Evolutionary conservation across 1,284 basidiomycete genomes (phyloP), one percentile per base, ranked within the genome.

Genomic region (Leccinum glutinopallens): DNA sequence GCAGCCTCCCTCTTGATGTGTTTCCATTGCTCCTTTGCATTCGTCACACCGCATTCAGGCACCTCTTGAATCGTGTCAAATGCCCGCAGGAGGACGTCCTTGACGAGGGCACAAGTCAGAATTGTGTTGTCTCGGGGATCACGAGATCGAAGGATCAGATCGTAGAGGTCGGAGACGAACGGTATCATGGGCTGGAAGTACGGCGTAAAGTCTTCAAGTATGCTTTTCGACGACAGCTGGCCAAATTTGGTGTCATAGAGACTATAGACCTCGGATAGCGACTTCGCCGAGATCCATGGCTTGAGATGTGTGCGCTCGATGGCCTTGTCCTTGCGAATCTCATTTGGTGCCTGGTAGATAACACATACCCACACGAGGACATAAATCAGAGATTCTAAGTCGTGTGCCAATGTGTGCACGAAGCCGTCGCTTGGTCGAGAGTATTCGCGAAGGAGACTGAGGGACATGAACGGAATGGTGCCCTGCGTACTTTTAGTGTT

Each of bases 281-380:
- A 29, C 53, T 54, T 54, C 13, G 29, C 53, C 29, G 8, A 54
- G 19, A 22, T 22, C 25, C 53, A 54, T 22, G 19, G 53, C 8
- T 17, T 54, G 53, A 54, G 53, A 17, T 5, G 25, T 12, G 22
- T 53, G 9, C 13, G 4, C 22, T 53, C 22, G 22, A 53, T 53
- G 19, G 22, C 1, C 51, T 22, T 53, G 22, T 53, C 51, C 4
- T 25, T 3, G 19, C 51, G 13, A 53, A 29, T 12, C 22, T 53
- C 51, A 53, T 53, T 53, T 53, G 51, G 51, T 53, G 51, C 51
- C 51, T 53, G 51, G 15, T 53, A 53, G 22, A 29, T n/a, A 22
- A 53, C 51, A 37, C 12, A 53, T n/a, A 53, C 22, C 51, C 51
- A 53, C 19, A 25, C 51, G 3, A 53, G 51, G 51, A 53, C 51